phyloP scores from a whole-genome alignment of 331 rosid species.

The Malus hybrid region DNA sequence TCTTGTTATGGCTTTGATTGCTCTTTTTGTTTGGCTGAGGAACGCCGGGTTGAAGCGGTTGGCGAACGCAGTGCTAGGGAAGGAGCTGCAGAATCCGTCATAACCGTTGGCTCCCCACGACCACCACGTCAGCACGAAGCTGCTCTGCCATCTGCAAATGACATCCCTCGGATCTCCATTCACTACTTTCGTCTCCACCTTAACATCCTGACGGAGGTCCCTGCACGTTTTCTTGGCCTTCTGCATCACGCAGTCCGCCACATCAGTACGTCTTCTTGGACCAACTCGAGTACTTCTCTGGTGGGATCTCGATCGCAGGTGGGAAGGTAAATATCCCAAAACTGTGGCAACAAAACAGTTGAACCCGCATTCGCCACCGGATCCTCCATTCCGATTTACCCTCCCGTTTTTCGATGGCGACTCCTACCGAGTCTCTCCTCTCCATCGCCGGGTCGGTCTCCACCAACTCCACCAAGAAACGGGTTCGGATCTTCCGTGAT shows the following conservation, averaged over 20 bases:
- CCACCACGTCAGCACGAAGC: constrained; percentile 48
- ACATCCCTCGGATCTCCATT: constrained; percentile 77
- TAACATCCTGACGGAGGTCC: constrained; percentile 37
- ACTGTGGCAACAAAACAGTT: not conserved
- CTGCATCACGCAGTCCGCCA: constrained; percentile 46
- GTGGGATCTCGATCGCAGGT: too few species aligned
- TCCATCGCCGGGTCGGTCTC: constrained; percentile 53
- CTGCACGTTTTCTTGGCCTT: constrained; percentile 57
- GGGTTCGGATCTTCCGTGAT: constrained; percentile 55
- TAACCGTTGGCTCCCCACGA: constrained; percentile 81
- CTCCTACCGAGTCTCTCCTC: constrained; percentile 48
- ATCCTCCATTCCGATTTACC: constrained; percentile 23
- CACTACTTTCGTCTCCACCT: constrained; percentile 58
- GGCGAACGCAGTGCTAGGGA: too few species aligned
- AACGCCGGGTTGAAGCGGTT: too few species aligned
- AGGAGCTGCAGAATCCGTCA: constrained; percentile 19
- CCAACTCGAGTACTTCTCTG: constrained; percentile 29
- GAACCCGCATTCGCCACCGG: not conserved
- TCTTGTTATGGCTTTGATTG: too few species aligned
- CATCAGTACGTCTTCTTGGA: constrained; percentile 6
- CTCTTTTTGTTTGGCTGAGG: too few species aligned
- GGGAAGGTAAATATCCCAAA: not conserved
- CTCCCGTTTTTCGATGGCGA: constrained; percentile 42
- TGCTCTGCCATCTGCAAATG: constrained; percentile 57
- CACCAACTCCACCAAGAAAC: constrained; percentile 63